These are phyloP conservation scores for Penicillium manginii DNA, from an alignment of 495 filamentous ascomycete species.

Conservation along the genomic window DNA sequence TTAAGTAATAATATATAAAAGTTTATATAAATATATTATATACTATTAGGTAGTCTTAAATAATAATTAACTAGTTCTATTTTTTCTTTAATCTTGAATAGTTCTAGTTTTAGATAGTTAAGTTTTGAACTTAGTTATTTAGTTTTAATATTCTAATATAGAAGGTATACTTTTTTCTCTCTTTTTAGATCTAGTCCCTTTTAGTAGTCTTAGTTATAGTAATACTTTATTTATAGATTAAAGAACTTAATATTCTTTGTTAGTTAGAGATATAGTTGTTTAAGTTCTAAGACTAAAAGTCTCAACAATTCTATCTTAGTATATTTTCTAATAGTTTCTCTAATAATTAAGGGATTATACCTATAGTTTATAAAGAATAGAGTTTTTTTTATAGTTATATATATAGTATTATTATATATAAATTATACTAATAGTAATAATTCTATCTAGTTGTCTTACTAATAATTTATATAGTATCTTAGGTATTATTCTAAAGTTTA, in stretches of 20 bases:
- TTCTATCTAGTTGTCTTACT: constrained; percentile 32
- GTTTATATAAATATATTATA: constrained; percentile 5
- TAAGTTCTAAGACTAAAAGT: no score
- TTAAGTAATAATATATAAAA: constrained; percentile 6
- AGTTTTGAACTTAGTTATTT: constrained; percentile 14
- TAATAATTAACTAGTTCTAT: constrained; percentile 12
- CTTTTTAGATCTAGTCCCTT: constrained; percentile 1
- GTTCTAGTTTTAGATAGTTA: constrained; percentile 9
- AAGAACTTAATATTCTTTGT: no score
- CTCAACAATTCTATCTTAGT: no score
- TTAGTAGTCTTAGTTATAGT: not conserved
- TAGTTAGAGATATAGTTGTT: no score
- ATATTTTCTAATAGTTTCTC: no score
- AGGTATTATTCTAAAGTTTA: constrained; percentile 26
- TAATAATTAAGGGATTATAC: no score
- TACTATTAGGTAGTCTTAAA: constrained; percentile 11
- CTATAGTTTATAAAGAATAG: no score
- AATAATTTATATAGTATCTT: constrained; percentile 27
- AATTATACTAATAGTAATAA: constrained; percentile 32
- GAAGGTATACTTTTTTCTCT: constrained; percentile 8
- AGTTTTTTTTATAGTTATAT: not conserved
- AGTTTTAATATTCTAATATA: constrained; percentile 9
- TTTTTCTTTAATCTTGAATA: constrained; percentile 17
- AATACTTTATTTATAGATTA: no score
- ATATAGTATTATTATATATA: constrained; percentile 22